phyloP scores from a whole-genome alignment of 306 rosid species.

The Cyclanthera cordifolia region DNA sequence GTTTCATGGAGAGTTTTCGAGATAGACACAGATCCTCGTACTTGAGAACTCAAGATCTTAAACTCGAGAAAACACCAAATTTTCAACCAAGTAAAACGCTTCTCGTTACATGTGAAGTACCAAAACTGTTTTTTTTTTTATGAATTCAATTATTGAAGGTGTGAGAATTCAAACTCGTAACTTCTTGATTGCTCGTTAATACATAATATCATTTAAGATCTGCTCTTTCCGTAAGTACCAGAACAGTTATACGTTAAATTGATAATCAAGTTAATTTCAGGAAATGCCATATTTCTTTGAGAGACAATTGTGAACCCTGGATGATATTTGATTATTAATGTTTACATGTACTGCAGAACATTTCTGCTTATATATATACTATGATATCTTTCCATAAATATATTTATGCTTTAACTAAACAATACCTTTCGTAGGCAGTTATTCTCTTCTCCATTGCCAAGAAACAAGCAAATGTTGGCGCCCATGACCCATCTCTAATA shows the following conservation, averaged over 20 bases:
- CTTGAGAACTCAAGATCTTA: not conserved
- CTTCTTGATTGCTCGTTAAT: no score
- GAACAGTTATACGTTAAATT: not conserved
- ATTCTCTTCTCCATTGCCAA: not conserved
- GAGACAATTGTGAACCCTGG: not conserved
- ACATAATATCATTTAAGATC: no score
- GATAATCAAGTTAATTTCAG: not conserved
- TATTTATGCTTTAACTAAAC: not conserved
- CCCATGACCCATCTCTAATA: not conserved
- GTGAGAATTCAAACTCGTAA: no score
- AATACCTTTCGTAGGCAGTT: slow-evolving; percentile 1
- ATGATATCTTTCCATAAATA: no score
- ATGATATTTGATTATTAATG: not conserved
- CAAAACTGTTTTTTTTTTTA: no score
- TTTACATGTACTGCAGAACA: not conserved
- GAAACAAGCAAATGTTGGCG: not conserved
- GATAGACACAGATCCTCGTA: no score
- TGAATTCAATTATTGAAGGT: no score
- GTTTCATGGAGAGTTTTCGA: no score
- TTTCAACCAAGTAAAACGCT: not conserved
- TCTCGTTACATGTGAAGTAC: no score
- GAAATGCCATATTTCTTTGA: not conserved
- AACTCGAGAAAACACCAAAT: not conserved
- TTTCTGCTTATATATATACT: not conserved
- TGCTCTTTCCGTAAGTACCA: no score